These are phyloP conservation scores for Hypoxylon sp. DNA, from an alignment of 2,329 filamentous ascomycete genomes.

Conservation along the genomic window DNA sequence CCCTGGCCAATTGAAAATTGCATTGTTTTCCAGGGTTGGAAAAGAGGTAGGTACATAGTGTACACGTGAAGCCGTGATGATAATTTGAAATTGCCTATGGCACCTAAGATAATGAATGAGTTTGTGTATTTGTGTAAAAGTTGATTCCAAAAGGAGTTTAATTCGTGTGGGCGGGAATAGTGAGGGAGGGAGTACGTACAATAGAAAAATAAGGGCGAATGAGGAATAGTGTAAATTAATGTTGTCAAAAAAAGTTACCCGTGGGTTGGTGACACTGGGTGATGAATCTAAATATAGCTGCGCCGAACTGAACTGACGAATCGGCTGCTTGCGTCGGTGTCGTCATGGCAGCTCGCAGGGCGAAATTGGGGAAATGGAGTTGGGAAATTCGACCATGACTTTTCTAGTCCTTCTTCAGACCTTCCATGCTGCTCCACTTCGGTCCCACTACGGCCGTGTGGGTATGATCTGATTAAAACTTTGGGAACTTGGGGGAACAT, in stretches of 20 bases:
- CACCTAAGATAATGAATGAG: conserved; percentile 15
- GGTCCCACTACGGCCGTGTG: conserved; percentile 39
- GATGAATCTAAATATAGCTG: conserved; percentile 42
- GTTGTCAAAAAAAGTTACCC: conserved; percentile 36
- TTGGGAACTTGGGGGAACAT: conserved; percentile 3
- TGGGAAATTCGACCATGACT: conserved; percentile 23
- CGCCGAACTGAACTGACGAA: conserved; percentile 37
- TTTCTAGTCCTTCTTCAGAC: conserved; percentile 44
- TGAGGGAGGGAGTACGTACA: conserved; percentile 14
- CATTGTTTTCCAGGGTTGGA: neutral
- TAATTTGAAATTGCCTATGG: conserved; percentile 1
- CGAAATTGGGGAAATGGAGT: conserved; percentile 6
- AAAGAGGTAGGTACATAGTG: neutral
- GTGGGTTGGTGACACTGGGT: conserved; percentile 33
- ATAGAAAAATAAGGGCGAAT: conserved; percentile 28
- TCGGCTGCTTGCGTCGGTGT: conserved; percentile 46
- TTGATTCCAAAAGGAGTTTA: conserved; percentile 28
- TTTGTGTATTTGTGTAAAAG: conserved; percentile 10
- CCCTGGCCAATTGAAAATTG: neutral
- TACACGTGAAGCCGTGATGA: conserved; percentile 15
- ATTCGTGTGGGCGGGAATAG: conserved; percentile 21
- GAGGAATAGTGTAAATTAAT: conserved; percentile 16
- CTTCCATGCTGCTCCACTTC: conserved; percentile 43
- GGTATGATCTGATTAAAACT: conserved; percentile 31
- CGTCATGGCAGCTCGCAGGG: conserved; percentile 42